phyloP scores from a whole-genome alignment of 805 yeast genomes.

The Peterozyma toletana region DNA sequence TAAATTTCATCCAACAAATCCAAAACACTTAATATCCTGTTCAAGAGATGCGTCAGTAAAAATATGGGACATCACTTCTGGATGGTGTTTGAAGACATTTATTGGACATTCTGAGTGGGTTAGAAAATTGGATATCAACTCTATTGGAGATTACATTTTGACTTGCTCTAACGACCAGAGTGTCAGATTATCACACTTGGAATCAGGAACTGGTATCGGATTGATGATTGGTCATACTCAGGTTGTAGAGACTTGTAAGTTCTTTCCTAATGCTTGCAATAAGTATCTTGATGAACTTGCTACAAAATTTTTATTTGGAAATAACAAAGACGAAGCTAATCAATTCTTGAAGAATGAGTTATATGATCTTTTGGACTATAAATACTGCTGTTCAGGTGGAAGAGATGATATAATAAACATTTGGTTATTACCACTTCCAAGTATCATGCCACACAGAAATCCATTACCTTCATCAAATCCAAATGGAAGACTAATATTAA shows the following conservation, averaged over 20 bases:
- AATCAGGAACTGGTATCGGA: constrained; percentile 61
- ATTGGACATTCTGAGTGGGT: constrained; percentile 90
- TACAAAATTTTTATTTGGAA: constrained; percentile 9
- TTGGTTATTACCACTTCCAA: constrained; percentile 74
- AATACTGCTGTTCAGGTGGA: constrained; percentile 72
- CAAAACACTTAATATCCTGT: constrained; percentile 46
- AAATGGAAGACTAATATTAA: constrained; percentile 50
- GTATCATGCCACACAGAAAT: constrained; percentile 41
- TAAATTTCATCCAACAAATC: constrained; percentile 38
- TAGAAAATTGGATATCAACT: constrained; percentile 46
- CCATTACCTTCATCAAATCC: constrained; percentile 56
- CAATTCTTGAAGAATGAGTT: constrained; percentile 10
- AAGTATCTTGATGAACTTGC: constrained; percentile 38
- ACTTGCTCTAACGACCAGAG: constrained; percentile 80
- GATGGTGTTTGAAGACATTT: constrained; percentile 60
- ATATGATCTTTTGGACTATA: constrained; percentile 43
- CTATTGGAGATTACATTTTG: constrained; percentile 48
- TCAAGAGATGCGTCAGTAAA: constrained; percentile 58
- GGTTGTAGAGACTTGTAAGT: constrained; percentile 68
- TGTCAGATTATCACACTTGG: constrained; percentile 56
- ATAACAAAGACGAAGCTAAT: constrained; percentile 13
- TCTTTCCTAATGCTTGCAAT: constrained; percentile 52
- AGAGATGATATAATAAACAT: constrained; percentile 69
- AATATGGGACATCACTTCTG: constrained; percentile 62
- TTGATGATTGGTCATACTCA: constrained; percentile 73